A percentile compares a stretch with the other conserved stretches of the same genome.
phyloP scores from a whole-genome alignment of 768 basidiomycete genomes.

The Cystofilobasidium capitatum region DNA sequence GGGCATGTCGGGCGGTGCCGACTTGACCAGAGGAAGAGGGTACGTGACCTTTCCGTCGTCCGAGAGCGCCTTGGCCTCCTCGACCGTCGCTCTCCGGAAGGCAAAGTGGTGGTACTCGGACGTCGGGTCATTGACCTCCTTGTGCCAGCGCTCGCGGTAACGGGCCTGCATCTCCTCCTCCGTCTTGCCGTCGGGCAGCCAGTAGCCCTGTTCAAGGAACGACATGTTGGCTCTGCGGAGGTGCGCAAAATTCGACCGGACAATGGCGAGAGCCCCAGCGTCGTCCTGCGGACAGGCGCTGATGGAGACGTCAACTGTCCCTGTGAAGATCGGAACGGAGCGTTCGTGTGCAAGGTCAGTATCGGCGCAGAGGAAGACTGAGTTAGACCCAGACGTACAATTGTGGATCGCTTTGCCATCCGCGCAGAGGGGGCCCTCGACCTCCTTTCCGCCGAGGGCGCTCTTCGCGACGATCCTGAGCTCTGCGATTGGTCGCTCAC shows the following conservation, averaged over 20 bases:
- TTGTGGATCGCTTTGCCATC: constrained; percentile 33
- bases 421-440: constrained; percentile 41
- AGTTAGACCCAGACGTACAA: constrained; percentile 34
- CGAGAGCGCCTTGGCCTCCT: background rate
- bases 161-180: constrained; percentile 19
- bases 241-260: too few relatives aligned
- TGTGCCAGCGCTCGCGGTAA: constrained; percentile 10
- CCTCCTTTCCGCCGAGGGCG: constrained; percentile 43
- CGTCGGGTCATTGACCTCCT: background rate
- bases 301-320: constrained; percentile 12
- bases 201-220: background rate
- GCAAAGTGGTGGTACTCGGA: background rate
- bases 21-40: background rate
- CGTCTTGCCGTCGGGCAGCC: constrained; percentile 9
- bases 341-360: background rate
- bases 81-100: background rate
- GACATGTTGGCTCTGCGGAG: background rate
- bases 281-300: background rate
- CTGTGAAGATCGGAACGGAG: background rate
- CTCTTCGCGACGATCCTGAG: constrained; percentile 49
- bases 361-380: background rate
- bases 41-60: background rate
- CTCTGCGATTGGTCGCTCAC: constrained; percentile 49
- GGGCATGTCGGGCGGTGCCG: background rate
- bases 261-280: too few relatives aligned